A percentile compares a stretch with the other conserved stretches of the same genome.
Evolutionary conservation across 2,329 filamentous ascomycete genomes (phyloP).

Genomic region (Arthrobotrys pseudoclavata): DNA sequence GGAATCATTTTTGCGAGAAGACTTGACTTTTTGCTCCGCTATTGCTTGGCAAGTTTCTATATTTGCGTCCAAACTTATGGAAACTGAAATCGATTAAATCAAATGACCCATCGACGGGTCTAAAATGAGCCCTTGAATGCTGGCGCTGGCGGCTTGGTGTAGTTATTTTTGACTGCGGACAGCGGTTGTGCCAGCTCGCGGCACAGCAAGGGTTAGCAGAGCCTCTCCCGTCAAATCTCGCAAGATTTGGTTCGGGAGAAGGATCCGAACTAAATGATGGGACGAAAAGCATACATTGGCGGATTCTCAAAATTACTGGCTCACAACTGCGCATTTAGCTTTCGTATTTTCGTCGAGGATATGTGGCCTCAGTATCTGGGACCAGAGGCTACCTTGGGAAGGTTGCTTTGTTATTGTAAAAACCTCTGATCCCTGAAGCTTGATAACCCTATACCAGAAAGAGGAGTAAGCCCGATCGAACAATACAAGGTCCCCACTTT

Average conservation of each 20-base stretch:
- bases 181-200: conserved; percentile 22
- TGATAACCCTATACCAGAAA: conserved; percentile 12
- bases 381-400: not conserved
- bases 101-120: conserved; percentile 2
- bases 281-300: not conserved
- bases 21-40: not conserved
- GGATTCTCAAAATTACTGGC: conserved; percentile 1
- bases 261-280: conserved; percentile 13
- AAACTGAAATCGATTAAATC: conserved; percentile 1
- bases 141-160: conserved; percentile 3
- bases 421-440: not conserved
- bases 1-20: conserved; percentile 13
- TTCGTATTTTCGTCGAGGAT: not conserved
- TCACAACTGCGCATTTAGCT: not conserved
- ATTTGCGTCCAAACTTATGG: conserved; percentile 7
- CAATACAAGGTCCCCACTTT: not conserved
- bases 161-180: conserved; percentile 38
- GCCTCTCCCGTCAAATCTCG: conserved; percentile 25
- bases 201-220: conserved; percentile 40
- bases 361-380: not conserved
- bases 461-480: conserved; percentile 28
- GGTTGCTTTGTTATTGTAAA: conserved; percentile 2
- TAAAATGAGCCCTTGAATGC: not conserved
- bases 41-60: conserved; percentile 32
- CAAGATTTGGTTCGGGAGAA: conserved; percentile 4